These are phyloP conservation scores for Pulveroboletus sp. DNA, from an alignment of 768 basidiomycete species.

Conservation along the genomic window DNA sequence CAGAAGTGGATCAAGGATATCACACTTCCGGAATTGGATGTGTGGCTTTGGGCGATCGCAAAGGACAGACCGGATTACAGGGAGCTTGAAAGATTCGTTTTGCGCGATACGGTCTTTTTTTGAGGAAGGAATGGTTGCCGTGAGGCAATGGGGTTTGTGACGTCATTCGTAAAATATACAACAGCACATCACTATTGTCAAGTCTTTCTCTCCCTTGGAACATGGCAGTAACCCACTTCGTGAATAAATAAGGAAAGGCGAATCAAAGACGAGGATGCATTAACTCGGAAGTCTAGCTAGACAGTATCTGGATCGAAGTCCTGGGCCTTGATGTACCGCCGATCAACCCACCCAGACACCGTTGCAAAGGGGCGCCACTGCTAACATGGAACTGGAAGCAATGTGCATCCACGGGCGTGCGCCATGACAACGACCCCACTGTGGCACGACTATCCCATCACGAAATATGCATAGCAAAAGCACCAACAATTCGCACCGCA, in stretches of 20 bases:
- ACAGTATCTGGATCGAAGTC: constrained; percentile 9
- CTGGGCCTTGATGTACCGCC: constrained; percentile 5
- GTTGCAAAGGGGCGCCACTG: constrained; percentile 4
- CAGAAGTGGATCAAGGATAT: constrained; percentile 53
- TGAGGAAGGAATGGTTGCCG: constrained; percentile 31
- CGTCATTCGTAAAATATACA: not conserved
- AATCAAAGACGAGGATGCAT: constrained; percentile 8
- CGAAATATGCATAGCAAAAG: constrained; percentile 13
- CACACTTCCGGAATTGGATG: constrained; percentile 58
- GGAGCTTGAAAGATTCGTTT: constrained; percentile 60
- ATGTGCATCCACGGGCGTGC: constrained; percentile 3
- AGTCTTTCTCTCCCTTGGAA: not conserved
- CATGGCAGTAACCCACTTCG: not conserved
- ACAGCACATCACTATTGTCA: not conserved
- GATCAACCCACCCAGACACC: constrained; percentile 1
- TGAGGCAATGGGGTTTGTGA: constrained; percentile 1
- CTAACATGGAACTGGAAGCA: constrained; percentile 7
- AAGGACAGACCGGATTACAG: constrained; percentile 76
- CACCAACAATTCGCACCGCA: constrained; percentile 5
- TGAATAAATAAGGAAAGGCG: not conserved
- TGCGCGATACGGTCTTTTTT: constrained; percentile 66
- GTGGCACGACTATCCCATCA: not conserved
- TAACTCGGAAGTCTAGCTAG: not conserved
- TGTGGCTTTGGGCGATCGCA: constrained; percentile 80
- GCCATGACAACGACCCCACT: constrained; percentile 10